Base-by-base conservation (phyloP, 163 green algal species). In the Chlamydomonas reinhardtii region DNA sequence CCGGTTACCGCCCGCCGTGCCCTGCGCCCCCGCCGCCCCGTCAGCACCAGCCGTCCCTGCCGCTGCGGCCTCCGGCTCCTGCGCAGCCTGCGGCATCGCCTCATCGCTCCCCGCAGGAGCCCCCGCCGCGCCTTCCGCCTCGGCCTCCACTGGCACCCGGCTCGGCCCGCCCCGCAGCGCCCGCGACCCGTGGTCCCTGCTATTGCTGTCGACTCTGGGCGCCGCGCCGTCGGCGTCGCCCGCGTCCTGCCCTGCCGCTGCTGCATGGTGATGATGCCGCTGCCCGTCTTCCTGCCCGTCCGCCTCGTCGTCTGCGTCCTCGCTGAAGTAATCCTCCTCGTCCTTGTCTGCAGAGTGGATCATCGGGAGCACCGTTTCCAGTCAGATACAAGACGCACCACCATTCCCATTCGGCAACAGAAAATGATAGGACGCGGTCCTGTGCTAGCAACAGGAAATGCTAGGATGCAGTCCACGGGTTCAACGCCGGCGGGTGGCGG, bases 251-350 rank as follows among this genome's bases (percentile, higher is more conserved):
- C 74, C 39, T 17, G 6, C 48, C 74, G 68, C 73, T 37, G 56
- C 19, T 52, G 59, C 39, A 22, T 70, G 73, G 64, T 62, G 24
- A 6, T 80, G 79, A 27, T 32, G 72, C 62, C 54, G 73, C 34
- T 37, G 25, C 12, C 54, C 48, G 25, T 84, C 84, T 56, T 92
- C 85, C 34, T 85, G 84, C 29, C 88, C 91, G 19, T 93, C 88
- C n/a, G 83, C 88, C 29, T 89, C 91, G 19, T 93, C 88, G 39
- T 85, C 88, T 14, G 48, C 82, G 37, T 90, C 91, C 69, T 92
- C 89, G 31, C 71, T 90, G 74, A 95, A 95, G 79, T 95, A 95
- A 43, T 94, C 92, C 85, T 95, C 93, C 69, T 95, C 91, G 43
- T 93, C 85, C 31, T 88, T 88, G 43, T 94, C 89, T 87, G 82